phyloP scores from a whole-genome alignment of 148 eudicot species.

The Heliamphora exappendiculata region DNA sequence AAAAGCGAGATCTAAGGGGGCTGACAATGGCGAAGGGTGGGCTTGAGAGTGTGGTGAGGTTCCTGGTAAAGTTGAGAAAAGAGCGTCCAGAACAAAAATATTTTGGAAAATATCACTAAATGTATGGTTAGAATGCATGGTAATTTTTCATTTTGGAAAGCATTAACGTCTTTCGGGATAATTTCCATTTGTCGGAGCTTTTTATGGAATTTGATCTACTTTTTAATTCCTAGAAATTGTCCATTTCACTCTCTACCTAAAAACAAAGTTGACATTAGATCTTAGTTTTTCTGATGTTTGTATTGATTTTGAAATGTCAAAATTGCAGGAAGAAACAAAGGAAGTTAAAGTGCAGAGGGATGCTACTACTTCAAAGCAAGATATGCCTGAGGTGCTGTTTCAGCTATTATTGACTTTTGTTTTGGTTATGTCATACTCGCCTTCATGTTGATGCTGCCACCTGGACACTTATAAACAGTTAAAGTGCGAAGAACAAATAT shows the following conservation, averaged over 20 bases:
- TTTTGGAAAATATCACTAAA: no score
- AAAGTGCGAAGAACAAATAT: no score
- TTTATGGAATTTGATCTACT: neutral
- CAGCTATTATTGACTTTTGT: neutral
- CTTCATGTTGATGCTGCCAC: neutral
- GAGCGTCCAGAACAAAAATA: no score
- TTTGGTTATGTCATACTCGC: neutral
- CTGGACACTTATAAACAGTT: neutral
- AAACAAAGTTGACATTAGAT: neutral
- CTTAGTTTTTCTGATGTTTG: neutral
- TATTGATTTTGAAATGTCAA: slow-evolving; percentile 1
- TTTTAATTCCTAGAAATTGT: neutral
- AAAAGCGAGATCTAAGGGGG: no score
- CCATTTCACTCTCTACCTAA: neutral
- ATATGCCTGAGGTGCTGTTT: slow-evolving; percentile 47
- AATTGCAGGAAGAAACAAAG: slow-evolving; percentile 38
- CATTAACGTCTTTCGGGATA: neutral
- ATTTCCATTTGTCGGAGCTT: neutral
- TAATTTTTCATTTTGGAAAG: no score
- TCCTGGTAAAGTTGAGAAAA: no score
- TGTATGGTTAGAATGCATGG: no score
- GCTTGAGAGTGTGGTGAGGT: no score
- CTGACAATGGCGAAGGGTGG: no score
- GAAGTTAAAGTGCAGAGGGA: slow-evolving; percentile 27
- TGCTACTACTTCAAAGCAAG: slow-evolving; percentile 30